These are phyloP conservation scores for Cafeteria roenbergensis DNA, from an alignment of 108 stramenopile genomes.

Conservation along the genomic window DNA sequence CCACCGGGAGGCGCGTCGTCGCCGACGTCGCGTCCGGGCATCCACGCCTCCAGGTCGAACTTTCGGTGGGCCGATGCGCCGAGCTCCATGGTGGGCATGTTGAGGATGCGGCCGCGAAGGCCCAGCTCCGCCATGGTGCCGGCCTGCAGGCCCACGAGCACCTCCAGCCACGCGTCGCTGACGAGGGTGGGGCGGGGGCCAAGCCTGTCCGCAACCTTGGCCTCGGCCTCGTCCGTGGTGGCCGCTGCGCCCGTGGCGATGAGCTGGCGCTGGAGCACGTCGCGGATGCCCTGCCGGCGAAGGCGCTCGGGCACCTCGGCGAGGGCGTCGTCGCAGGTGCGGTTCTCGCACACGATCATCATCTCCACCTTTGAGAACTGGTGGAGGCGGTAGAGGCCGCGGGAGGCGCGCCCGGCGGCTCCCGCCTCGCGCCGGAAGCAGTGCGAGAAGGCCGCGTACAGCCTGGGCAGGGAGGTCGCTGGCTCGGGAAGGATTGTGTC, in stretches of 20 bases:
- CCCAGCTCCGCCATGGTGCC: constrained; percentile 63
- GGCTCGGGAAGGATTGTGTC: not conserved
- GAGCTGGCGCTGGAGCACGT: not conserved
- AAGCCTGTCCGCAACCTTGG: not conserved
- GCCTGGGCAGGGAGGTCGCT: constrained; percentile 48
- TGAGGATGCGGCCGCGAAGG: constrained; percentile 76
- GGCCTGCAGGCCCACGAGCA: constrained; percentile 66
- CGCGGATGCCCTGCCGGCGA: too few relatives aligned
- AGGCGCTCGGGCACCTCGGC: not conserved
- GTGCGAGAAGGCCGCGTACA: constrained; percentile 71
- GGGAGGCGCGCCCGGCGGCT: constrained; percentile 77
- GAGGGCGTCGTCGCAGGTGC: too few relatives aligned
- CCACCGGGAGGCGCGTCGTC: constrained; percentile 32
- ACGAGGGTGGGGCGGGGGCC: constrained; percentile 23
- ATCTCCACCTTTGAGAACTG: constrained; percentile 97
- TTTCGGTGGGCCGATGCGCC: constrained; percentile 80
- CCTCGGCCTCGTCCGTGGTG: too few relatives aligned
- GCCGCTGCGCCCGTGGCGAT: too few relatives aligned
- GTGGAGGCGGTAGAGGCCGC: constrained; percentile 88
- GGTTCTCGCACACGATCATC: constrained; percentile 62
- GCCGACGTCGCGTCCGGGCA: constrained; percentile 55
- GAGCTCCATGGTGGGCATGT: constrained; percentile 84
- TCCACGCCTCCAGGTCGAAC: constrained; percentile 95
- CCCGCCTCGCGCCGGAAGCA: constrained; percentile 98
- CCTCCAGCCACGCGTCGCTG: constrained; percentile 67